Percentiles rank a stretch among this genome's conserved stretches.
Conservation (phyloP, 2,329 filamentous ascomycete species). For the Botrytis tulipae region DNA sequence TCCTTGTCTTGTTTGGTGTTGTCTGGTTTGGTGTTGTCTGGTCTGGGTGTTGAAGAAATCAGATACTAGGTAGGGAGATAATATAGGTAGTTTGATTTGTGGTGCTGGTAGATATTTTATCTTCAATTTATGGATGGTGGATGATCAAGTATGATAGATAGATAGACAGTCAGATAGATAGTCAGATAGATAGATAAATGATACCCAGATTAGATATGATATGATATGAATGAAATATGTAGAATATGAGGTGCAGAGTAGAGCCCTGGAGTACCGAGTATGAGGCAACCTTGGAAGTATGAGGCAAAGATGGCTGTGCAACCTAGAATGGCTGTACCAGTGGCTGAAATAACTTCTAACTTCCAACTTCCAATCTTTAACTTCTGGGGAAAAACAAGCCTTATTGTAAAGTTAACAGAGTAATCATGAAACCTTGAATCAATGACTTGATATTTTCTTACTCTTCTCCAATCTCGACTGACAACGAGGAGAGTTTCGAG, state of each 20-base stretch:
- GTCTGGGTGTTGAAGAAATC: not conserved
- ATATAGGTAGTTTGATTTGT: not conserved
- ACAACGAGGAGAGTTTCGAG: not conserved
- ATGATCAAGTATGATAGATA: not conserved
- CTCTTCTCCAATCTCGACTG: not conserved
- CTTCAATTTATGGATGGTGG: not conserved
- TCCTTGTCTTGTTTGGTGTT: not conserved
- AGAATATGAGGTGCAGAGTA: not conserved
- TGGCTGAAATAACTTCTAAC: too few species aligned
- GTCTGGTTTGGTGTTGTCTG: not conserved
- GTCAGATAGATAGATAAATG: too few species aligned
- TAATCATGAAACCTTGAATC: not conserved
- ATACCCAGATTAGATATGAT: not conserved
- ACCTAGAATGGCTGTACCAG: not conserved
- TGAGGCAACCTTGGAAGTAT: not conserved
- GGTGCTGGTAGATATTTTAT: not conserved
- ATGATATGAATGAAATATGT: not conserved
- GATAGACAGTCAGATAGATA: not conserved
- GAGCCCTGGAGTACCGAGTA: not conserved
- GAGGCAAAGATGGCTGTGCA: conserved; percentile 2
- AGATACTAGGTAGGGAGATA: not conserved
- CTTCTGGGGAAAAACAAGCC: not conserved
- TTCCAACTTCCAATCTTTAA: not conserved
- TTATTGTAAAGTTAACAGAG: not conserved
- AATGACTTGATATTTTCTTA: not conserved